Conservation (phyloP, 805 yeast species). For the Lachancea lanzarotensis region DNA sequence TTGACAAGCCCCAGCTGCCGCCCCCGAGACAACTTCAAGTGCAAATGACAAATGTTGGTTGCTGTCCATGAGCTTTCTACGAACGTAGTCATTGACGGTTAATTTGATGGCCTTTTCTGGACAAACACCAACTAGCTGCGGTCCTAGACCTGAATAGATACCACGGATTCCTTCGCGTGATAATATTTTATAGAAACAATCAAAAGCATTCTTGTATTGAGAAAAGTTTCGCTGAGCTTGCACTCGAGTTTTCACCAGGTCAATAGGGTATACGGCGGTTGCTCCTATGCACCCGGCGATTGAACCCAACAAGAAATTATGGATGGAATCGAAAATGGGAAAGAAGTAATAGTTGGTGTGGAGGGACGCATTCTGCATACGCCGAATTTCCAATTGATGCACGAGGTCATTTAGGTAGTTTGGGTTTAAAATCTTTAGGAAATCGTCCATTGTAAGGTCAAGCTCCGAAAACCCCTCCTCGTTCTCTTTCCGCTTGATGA, state of each 20-base stretch:
- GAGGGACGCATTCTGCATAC: constrained; percentile 23
- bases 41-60: constrained; percentile 42
- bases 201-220: constrained; percentile 71
- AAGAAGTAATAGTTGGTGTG: constrained; percentile 37
- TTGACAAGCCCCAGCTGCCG: constrained; percentile 93
- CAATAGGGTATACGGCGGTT: constrained; percentile 95
- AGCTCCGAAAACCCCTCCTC: constrained; percentile 19
- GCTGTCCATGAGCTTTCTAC: constrained; percentile 59
- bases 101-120: constrained; percentile 97
- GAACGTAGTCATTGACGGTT: constrained; percentile 84
- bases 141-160: constrained; percentile 85
- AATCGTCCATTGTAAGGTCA: constrained; percentile 35
- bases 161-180: constrained; percentile 76
- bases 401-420: constrained; percentile 34
- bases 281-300: constrained; percentile 98
- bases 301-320: constrained; percentile 85
- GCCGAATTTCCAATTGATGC: constrained; percentile 27
- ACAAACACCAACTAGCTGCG: constrained; percentile 94
- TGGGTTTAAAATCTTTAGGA: constrained; percentile 37
- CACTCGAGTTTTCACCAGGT: constrained; percentile 92
- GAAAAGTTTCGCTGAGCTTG: constrained; percentile 81
- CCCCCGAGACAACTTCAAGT: constrained; percentile 83
- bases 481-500: constrained; percentile 7
- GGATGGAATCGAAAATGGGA: constrained; percentile 77
- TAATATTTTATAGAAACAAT: constrained; percentile 77